Conservation (phyloP, 345 rosid species). For the Syzygium aromaticum region DNA sequence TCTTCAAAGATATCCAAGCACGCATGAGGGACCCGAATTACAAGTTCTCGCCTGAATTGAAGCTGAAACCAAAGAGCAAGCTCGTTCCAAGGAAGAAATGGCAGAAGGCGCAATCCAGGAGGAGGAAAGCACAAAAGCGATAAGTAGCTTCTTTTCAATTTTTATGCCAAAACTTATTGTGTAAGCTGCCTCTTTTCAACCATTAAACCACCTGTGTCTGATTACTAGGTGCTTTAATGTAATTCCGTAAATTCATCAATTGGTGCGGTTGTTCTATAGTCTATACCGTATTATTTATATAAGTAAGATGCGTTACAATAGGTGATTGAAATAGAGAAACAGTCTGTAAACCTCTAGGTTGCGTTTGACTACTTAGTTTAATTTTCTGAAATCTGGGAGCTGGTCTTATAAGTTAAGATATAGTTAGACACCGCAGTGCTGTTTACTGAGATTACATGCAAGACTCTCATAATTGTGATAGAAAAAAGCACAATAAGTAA, state of each 20-base stretch:
- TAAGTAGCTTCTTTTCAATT: constrained; percentile 3
- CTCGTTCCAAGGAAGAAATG: constrained; percentile 83
- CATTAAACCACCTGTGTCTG: not conserved
- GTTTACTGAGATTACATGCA: not conserved
- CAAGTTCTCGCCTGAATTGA: constrained; percentile 76
- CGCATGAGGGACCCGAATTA: constrained; percentile 91
- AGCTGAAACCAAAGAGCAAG: constrained; percentile 89
- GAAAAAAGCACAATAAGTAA: not conserved
- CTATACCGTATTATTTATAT: not conserved
- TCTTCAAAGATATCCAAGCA: constrained; percentile 91
- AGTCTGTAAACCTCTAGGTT: not conserved
- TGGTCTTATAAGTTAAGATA: not conserved
- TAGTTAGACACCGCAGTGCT: not conserved
- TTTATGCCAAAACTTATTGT: not conserved
- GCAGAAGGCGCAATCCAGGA: constrained; percentile 75
- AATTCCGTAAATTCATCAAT: not conserved
- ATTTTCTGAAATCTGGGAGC: not conserved
- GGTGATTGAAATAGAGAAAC: not conserved
- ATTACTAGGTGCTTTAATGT: not conserved
- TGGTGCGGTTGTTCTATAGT: not conserved
- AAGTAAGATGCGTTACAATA: not conserved
- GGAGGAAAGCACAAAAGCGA: constrained; percentile 82
- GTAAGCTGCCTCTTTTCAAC: not conserved
- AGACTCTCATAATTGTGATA: not conserved
- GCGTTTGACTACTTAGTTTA: not conserved